Percentiles rank a stretch among this genome's conserved stretches.
Evolutionary conservation across 352 stramenopile genomes (phyloP).

Genomic region (Phytophthora podocarpi): DNA sequence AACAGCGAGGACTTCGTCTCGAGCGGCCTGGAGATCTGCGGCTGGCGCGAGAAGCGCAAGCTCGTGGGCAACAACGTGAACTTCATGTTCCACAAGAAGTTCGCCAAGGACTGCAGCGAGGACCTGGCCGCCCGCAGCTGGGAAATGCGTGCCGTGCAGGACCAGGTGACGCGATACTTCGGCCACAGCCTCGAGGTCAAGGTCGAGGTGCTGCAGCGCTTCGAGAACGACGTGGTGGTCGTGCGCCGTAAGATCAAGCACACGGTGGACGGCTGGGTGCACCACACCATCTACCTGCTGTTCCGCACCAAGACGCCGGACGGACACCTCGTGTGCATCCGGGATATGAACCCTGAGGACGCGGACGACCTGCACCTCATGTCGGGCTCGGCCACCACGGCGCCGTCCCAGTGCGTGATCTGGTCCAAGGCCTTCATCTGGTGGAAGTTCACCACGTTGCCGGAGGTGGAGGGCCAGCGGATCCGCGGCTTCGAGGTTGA

Average conservation of each 20-base stretch:
- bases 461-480: slow-evolving; percentile 31
- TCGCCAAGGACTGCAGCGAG: slow-evolving; percentile 57
- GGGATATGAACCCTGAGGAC: slow-evolving; percentile 62
- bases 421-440: slow-evolving; percentile 72
- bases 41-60: slow-evolving; percentile 66
- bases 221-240: slow-evolving; percentile 57
- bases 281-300: slow-evolving; percentile 74
- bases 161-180: slow-evolving; percentile 64
- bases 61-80: slow-evolving; percentile 57
- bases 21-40: slow-evolving; percentile 60
- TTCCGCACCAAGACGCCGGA: slow-evolving; percentile 73
- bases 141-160: slow-evolving; percentile 60
- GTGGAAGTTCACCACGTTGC: slow-evolving; percentile 65
- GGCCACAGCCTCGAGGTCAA: slow-evolving; percentile 54
- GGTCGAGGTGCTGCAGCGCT: slow-evolving; percentile 58
- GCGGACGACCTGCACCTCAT: slow-evolving; percentile 37
- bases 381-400: slow-evolving; percentile 9
- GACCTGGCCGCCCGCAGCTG: slow-evolving; percentile 53
- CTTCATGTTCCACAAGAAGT: slow-evolving; percentile 68
- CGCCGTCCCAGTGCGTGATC: slow-evolving; percentile 45
- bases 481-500: slow-evolving; percentile 56
- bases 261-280: slow-evolving; percentile 57
- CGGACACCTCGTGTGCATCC: slow-evolving; percentile 71
- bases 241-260: slow-evolving; percentile 63
- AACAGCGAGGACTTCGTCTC: slow-evolving; percentile 53